A percentile compares a stretch with the other conserved stretches of the same genome.
These are phyloP conservation scores for Colletotrichum euphorbiae DNA, from an alignment of 2,329 filamentous ascomycete genomes.

Conservation along the genomic window DNA sequence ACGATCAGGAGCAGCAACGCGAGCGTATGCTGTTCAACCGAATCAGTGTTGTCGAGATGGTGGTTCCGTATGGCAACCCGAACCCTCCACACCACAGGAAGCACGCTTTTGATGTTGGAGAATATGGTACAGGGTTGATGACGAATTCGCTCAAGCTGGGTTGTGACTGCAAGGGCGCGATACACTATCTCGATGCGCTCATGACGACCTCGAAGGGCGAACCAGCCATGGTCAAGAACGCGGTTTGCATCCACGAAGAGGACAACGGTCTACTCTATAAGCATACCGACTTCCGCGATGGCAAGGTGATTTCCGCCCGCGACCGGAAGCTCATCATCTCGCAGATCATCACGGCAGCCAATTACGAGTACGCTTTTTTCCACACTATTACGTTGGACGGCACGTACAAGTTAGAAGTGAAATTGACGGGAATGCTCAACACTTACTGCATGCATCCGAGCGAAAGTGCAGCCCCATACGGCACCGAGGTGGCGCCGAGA, in stretches of 20 bases:
- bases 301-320: conserved; percentile 75
- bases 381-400: conserved; percentile 64
- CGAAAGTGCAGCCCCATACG: conserved; percentile 53
- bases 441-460: conserved; percentile 53
- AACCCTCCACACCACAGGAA: conserved; percentile 22
- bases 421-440: conserved; percentile 63
- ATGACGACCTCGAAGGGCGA: conserved; percentile 78
- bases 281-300: conserved; percentile 80
- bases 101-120: conserved; percentile 22
- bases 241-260: conserved; percentile 82
- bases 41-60: conserved; percentile 27
- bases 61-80: conserved; percentile 20
- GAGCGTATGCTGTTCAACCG: conserved; percentile 24
- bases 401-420: conserved; percentile 71
- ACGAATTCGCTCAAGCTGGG: conserved; percentile 72
- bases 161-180: conserved; percentile 78
- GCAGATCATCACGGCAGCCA: conserved; percentile 80
- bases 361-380: conserved; percentile 76
- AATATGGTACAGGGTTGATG: conserved; percentile 52
- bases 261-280: conserved; percentile 81
- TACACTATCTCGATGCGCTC: conserved; percentile 63
- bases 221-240: conserved; percentile 78
- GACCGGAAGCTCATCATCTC: conserved; percentile 79
- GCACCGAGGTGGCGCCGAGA: conserved; percentile 63
- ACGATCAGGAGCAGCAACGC: conserved; percentile 49